These are phyloP conservation scores for Actinidia arguta DNA, from an alignment of 179 eudicot species.

Conservation along the genomic window DNA sequence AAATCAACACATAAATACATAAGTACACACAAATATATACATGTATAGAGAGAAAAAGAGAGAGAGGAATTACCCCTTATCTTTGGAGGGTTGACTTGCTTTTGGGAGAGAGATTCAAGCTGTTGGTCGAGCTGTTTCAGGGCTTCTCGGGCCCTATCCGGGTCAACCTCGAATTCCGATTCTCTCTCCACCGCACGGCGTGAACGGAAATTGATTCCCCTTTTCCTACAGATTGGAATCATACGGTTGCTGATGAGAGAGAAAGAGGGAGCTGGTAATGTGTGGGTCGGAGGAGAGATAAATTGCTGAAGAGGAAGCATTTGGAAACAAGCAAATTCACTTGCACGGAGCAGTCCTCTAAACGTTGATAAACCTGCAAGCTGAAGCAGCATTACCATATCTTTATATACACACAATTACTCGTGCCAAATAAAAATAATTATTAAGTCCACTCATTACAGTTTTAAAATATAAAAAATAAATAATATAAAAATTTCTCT, in stretches of 20 bases:
- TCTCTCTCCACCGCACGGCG: constrained; percentile 27
- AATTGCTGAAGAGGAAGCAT: constrained; percentile 12
- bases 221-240: neutral
- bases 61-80: constrained; percentile 17
- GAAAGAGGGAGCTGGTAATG: neutral
- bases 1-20: no score
- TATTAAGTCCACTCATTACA: no score
- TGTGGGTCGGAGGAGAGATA: neutral
- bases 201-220: neutral
- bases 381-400: no score
- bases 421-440: no score
- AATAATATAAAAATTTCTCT: no score
- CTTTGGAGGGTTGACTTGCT: constrained; percentile 10
- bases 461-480: no score
- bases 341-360: neutral
- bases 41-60: neutral
- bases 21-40: no score
- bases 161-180: constrained; percentile 30
- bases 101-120: constrained; percentile 16
- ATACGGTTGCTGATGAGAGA: constrained; percentile 8
- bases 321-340: neutral
- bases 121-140: constrained; percentile 27
- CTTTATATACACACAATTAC: no score
- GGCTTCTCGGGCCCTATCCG: constrained; percentile 31
- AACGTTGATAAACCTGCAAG: no score